A percentile compares a stretch with the other conserved stretches of the same genome.
Evolutionary conservation across 805 yeast genomes (phyloP).

Genomic region (Groenewaldozyma tartarivorans): DNA sequence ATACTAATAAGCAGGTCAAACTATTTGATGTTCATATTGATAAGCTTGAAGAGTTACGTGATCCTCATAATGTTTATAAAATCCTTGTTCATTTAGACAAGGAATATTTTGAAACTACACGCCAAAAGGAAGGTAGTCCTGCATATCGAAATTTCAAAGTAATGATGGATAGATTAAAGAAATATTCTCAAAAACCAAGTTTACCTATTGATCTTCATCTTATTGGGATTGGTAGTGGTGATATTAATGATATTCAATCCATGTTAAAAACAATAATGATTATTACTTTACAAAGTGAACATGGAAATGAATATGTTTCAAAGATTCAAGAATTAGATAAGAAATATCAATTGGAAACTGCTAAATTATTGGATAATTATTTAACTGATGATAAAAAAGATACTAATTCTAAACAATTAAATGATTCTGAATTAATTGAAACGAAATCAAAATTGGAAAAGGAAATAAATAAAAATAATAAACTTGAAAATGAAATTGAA

Average conservation of each 20-base stretch:
- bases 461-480: neutral
- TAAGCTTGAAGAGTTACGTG: neutral
- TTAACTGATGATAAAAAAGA: neutral
- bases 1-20: neutral
- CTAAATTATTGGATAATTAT: neutral
- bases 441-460: neutral
- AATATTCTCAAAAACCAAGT: neutral
- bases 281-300: neutral
- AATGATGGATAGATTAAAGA: neutral
- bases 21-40: neutral
- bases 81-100: neutral
- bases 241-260: neutral
- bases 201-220: neutral
- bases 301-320: neutral
- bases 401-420: neutral
- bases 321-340: neutral
- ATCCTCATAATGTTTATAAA: neutral
- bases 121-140: neutral
- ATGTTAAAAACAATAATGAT: neutral
- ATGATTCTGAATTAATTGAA: neutral
- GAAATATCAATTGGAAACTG: neutral
- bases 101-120: neutral
- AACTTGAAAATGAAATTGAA: neutral
- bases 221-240: neutral
- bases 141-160: neutral